Evolutionary conservation across 2,329 filamentous ascomycete species (phyloP), one percentile per base, ranked within the genome.

Genomic region (Hypoxylon sp.): DNA sequence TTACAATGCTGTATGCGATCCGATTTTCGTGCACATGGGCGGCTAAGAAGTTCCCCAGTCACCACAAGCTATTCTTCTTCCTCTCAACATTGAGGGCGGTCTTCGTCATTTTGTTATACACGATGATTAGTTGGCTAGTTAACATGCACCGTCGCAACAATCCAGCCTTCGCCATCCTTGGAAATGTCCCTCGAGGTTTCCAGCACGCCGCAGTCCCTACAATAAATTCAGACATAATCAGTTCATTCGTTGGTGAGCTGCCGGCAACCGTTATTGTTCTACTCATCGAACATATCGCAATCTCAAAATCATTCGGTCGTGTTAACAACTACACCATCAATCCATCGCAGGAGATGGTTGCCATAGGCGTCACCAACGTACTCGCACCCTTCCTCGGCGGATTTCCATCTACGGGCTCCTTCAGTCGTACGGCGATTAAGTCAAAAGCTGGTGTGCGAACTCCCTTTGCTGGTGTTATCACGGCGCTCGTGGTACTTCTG

Each of bases 261-360:
- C 95, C 95, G 0, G 91, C 91, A 6, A 90, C 91, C 0, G 89
- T 97, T 54, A 97, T 98, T 68, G 94, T 99, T n/a, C 84, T 98
- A 59, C 84, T 98, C 34, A 96, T 98, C 64, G 95, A 98, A 78
- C 94, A 98, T 76, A 97, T 98, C 71, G 93, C 94, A 49, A 97
- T 98, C 67, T 93, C 94, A 17, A 99, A 98, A 77, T 97, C 94
- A 0, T 98, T 99, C 70, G 95, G 95, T 8, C 87, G 94, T 62
- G 87, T 97, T 71, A 98, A 97, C 82, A 97, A 97, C 80, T 99
- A 99, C 79, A 90, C 88, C 15, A 97, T 99, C 75, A 89, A 97
- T 71, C 94, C 95, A 0, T 97, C 94, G 0, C 94, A 99, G 76
- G 94, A 99, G 76, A 86, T 99, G 79, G 92, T 99, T 48, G 94